Percentiles rank a stretch among this genome's conserved stretches.
phyloP scores from a whole-genome alignment of 208 protist species.

The Herpetomonas samuelpessoai region DNA sequence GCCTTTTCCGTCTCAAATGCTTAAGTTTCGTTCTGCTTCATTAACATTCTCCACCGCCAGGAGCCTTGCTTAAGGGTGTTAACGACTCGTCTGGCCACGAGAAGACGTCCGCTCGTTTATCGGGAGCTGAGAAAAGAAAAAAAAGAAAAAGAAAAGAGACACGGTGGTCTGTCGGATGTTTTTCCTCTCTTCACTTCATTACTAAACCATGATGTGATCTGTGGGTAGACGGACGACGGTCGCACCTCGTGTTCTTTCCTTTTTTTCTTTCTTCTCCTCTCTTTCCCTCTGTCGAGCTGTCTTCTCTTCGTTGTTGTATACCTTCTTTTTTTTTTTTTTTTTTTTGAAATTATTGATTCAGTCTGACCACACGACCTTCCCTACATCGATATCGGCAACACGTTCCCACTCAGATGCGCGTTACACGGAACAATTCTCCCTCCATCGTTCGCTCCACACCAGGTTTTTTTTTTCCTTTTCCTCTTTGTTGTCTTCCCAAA shows the following conservation, averaged over 20 bases:
- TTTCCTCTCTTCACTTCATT: conserved; percentile 4
- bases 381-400: not conserved
- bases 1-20: not conserved
- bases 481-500: too few relatives aligned
- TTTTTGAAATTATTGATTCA: conserved; percentile 4
- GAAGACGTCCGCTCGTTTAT: too few relatives aligned
- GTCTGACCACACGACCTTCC: not conserved
- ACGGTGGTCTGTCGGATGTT: not conserved
- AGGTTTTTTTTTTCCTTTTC: too few relatives aligned
- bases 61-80: not conserved
- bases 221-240: too few relatives aligned
- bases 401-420: not conserved
- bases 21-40: not conserved
- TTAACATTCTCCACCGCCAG: not conserved
- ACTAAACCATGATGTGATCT: too few relatives aligned
- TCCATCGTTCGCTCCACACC: too few relatives aligned
- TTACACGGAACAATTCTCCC: not conserved
- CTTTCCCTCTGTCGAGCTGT: conserved; percentile 2
- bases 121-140: conserved; percentile 7
- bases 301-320: not conserved
- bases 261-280: not conserved
- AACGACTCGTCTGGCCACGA: too few relatives aligned
- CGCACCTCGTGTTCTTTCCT: too few relatives aligned
- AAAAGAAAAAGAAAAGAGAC: not conserved
- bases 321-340: conserved; percentile 13